Conservation (phyloP, 106 monocot species). For the Acorus gramineus region DNA sequence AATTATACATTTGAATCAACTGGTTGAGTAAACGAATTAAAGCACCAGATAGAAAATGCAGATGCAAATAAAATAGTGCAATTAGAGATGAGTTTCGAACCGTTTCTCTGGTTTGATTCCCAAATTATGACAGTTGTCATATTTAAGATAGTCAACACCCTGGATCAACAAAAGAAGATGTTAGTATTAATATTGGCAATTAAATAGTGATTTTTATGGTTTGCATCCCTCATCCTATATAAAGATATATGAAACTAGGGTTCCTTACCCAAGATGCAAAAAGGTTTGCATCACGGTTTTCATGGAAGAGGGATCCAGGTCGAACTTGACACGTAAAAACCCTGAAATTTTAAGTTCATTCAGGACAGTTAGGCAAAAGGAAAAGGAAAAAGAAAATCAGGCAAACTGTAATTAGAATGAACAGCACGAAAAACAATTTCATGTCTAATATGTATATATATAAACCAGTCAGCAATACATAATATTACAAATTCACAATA, state of each 20-base stretch:
- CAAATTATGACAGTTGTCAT: slow-evolving; percentile 94
- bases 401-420: neutral
- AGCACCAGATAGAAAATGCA: neutral
- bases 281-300: slow-evolving; percentile 58
- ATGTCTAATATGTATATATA: too few species aligned
- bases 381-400: neutral
- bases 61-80: neutral
- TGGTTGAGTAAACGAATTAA: neutral
- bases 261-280: slow-evolving; percentile 86
- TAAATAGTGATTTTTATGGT: too few species aligned
- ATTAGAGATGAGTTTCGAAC: slow-evolving; percentile 14
- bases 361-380: neutral
- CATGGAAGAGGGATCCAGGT: slow-evolving; percentile 88
- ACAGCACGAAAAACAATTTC: too few species aligned
- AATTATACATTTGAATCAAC: neutral
- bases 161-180: slow-evolving; percentile 13
- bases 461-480: too few species aligned
- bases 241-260: neutral
- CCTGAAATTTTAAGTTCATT: slow-evolving; percentile 30
- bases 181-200: too few species aligned
- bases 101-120: slow-evolving; percentile 80
- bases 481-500: too few species aligned
- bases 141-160: slow-evolving; percentile 94
- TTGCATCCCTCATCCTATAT: neutral
- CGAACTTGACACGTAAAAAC: slow-evolving; percentile 88